Evolutionary conservation across 2,329 filamentous ascomycete genomes (phyloP), one percentile per base, ranked within the genome.

Genomic region (Cladophialophora bantiana): DNA sequence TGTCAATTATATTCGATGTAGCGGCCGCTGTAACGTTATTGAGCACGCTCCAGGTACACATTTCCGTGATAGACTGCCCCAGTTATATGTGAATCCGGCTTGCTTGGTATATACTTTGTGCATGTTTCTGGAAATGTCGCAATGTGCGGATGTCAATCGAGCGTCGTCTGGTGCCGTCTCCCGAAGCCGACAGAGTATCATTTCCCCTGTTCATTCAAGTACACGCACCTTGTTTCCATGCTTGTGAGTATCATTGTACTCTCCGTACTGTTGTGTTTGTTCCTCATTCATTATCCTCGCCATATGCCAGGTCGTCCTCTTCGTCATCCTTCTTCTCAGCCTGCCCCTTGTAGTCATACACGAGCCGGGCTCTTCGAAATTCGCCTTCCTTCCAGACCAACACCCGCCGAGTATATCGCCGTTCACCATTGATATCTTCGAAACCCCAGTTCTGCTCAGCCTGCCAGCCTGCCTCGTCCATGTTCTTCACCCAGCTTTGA

Each of bases 391-490:
- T 80, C 62, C 72, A 74, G 48, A 80, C 78, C 35, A 75, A 79
- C 42, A 83, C 73, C 42, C 80, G 79, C 65, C 81, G 77, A 62
- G 78, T 80, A 65, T 83, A 76, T 65, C 76, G 75, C 60, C 80
- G 76, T 68, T 78, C 68, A 26, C 79, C 80, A 32, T 81, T 69
- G 66, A 82, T 69, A 13, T 74, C 73, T 67, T 83, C 80, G 62
- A 83, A 83, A 12, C 81, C 81, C 81, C 81, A 83, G 67, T 80
- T 75, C 78, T 82, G 70, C 69, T 82, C 78, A 3, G 84, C 86
- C 35, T 78, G 83, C 87, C 87, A 89, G 1, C 67, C 65, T 31
- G 18, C 68, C 13, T 26, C 66, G n/a, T 80, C 79, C 52, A 80
- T 67, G 72, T 83, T 87, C 61, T 78, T 77, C 26, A 83, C 85